A percentile compares a stretch with the other conserved stretches of the same genome.
These are phyloP conservation scores for Malassezia japonica DNA, from an alignment of 1,284 basidiomycete genomes.

Conservation along the genomic window DNA sequence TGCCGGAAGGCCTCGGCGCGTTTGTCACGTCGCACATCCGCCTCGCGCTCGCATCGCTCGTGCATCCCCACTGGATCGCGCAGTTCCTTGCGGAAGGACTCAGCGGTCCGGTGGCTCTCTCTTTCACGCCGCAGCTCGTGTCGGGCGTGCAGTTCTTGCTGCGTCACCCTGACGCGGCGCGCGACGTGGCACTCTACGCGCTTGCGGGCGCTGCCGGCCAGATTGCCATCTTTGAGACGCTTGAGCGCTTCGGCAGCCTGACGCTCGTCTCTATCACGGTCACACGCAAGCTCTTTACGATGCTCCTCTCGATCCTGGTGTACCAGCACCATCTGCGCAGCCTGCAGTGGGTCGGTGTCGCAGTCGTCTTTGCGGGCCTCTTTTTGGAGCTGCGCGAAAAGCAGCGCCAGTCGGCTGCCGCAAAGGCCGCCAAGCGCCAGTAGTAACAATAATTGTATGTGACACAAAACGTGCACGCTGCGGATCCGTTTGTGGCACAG, in stretches of 20 bases:
- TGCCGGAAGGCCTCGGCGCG: slow-evolving; percentile 53
- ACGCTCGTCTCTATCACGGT: slow-evolving; percentile 57
- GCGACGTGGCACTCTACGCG: slow-evolving; percentile 74
- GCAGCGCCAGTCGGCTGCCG: slow-evolving; percentile 12
- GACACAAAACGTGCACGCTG: too few relatives aligned
- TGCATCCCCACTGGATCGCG: slow-evolving; percentile 17
- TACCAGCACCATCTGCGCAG: slow-evolving; percentile 75
- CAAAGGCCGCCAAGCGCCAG: background rate
- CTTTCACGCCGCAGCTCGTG: slow-evolving; percentile 53
- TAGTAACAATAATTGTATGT: too few relatives aligned
- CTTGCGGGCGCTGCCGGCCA: slow-evolving; percentile 86
- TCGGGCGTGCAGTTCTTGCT: slow-evolving; percentile 56
- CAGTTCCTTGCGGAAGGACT: background rate
- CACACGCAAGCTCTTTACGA: slow-evolving; percentile 95
- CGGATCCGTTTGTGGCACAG: too few relatives aligned
- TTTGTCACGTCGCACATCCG: slow-evolving; percentile 3
- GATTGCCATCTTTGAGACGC: slow-evolving; percentile 94
- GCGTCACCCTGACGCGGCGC: slow-evolving; percentile 66
- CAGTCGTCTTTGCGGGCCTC: slow-evolving; percentile 82
- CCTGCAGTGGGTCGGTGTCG: slow-evolving; percentile 85
- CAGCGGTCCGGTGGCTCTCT: background rate
- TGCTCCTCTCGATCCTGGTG: slow-evolving; percentile 86
- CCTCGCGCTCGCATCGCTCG: background rate
- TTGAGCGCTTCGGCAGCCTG: slow-evolving; percentile 87
- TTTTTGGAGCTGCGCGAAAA: slow-evolving; percentile 71